Conservation (phyloP, 306 rosid species). For the Rosa multiflora region DNA sequence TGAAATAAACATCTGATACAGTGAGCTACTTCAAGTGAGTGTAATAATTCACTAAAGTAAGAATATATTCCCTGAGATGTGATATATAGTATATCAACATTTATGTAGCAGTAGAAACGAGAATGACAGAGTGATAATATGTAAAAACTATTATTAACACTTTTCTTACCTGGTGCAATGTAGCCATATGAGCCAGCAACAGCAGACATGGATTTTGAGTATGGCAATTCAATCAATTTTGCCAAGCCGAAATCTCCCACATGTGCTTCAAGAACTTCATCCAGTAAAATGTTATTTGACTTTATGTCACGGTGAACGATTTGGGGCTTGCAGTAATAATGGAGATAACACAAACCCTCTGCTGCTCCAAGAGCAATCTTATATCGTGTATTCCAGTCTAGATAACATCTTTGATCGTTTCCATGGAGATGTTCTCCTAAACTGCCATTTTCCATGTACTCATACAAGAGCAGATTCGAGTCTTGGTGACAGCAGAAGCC, state of each 20-base stretch:
- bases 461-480: slow-evolving; percentile 78
- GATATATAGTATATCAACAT: neutral
- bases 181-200: slow-evolving; percentile 90
- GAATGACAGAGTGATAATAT: neutral
- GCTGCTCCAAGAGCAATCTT: slow-evolving; percentile 86
- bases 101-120: neutral
- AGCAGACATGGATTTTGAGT: slow-evolving; percentile 80
- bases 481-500: slow-evolving; percentile 84
- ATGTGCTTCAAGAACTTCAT: slow-evolving; percentile 61
- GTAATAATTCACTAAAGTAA: neutral
- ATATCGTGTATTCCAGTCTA: slow-evolving; percentile 71
- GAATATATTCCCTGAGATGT: neutral
- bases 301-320: slow-evolving; percentile 86
- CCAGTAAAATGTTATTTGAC: slow-evolving; percentile 82
- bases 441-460: slow-evolving; percentile 87
- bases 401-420: slow-evolving; percentile 31
- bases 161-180: slow-evolving; percentile 70
- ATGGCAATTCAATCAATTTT: slow-evolving; percentile 65
- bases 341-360: slow-evolving; percentile 82
- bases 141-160: neutral
- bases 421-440: slow-evolving; percentile 87
- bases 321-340: slow-evolving; percentile 79
- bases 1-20: neutral
- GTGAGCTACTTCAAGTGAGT: neutral
- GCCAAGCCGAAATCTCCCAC: slow-evolving; percentile 98